Evolutionary conservation across 2,329 filamentous ascomycete species (phyloP).

Genomic region (Colletotrichum zoysiae): DNA sequence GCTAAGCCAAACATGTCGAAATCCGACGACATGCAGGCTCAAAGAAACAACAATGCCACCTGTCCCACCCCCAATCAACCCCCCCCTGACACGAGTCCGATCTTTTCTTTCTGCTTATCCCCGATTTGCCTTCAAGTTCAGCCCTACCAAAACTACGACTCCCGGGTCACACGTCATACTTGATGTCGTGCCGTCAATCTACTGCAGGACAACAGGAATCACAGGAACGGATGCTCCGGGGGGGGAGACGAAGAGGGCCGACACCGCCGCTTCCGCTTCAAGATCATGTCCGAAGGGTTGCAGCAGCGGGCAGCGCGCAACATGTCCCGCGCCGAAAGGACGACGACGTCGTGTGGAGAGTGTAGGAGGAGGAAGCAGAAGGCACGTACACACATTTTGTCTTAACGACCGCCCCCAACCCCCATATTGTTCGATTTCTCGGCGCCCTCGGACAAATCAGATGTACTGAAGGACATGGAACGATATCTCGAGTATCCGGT

Average conservation of each 20-base stretch:
- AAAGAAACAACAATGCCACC: conserved; percentile 29
- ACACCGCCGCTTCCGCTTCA: conserved; percentile 21
- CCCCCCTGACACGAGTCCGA: not conserved
- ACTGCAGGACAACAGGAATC: not conserved
- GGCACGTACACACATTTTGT: conserved; percentile 48
- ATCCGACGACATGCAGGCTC: conserved; percentile 28
- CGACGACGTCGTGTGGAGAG: conserved; percentile 62
- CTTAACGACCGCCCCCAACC: not conserved
- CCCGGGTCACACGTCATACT: conserved; percentile 22
- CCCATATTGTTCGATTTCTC: not conserved
- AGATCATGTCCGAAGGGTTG: conserved; percentile 53
- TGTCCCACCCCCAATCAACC: conserved; percentile 13
- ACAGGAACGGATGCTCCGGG: conserved; percentile 20
- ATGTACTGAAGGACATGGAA: not conserved
- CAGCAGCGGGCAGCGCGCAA: conserved; percentile 44
- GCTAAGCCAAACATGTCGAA: conserved; percentile 37
- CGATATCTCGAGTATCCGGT: too few species aligned
- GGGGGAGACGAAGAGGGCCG: conserved; percentile 5
- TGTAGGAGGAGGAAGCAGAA: conserved; percentile 66
- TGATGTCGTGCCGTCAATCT: not conserved
- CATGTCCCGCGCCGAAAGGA: conserved; percentile 49
- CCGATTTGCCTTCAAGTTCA: conserved; percentile 34
- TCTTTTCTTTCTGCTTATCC: not conserved
- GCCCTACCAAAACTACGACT: conserved; percentile 21
- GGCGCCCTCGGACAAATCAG: too few species aligned